phyloP scores from a whole-genome alignment of 2,329 filamentous ascomycete species.

The Orbilia quercus region DNA sequence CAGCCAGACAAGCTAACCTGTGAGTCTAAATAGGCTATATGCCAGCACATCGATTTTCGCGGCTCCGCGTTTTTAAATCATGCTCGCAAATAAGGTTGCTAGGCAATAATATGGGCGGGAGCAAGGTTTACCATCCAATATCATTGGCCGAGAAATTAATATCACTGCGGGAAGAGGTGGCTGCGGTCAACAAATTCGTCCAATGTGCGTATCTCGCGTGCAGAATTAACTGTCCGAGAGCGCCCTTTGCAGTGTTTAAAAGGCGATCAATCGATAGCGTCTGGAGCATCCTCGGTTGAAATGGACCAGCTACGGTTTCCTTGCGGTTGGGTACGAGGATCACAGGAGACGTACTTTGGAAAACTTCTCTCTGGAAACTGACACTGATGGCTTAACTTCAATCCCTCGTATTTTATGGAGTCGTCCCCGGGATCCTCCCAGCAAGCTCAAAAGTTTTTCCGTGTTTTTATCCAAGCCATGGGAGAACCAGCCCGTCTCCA shows the following conservation, averaged over 20 bases:
- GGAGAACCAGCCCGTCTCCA: constrained; percentile 39
- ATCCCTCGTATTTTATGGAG: constrained; percentile 51
- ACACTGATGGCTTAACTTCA: constrained; percentile 16
- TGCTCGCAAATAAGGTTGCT: constrained; percentile 35
- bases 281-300: constrained; percentile 41
- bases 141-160: constrained; percentile 45
- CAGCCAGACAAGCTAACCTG: constrained; percentile 46
- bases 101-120: constrained; percentile 49
- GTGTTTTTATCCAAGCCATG: constrained; percentile 50
- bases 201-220: constrained; percentile 50
- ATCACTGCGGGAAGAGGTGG: constrained; percentile 37
- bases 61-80: constrained; percentile 55
- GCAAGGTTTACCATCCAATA: constrained; percentile 42
- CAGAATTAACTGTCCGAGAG: constrained; percentile 14
- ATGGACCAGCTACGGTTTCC: constrained; percentile 47
- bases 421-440: constrained; percentile 21
- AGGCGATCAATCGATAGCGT: constrained; percentile 22
- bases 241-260: background rate
- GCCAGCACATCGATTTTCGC: constrained; percentile 45
- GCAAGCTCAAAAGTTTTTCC: constrained; percentile 54
- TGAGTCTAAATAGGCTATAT: constrained; percentile 55
- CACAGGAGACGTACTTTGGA: background rate
- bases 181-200: constrained; percentile 47
- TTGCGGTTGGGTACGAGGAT: constrained; percentile 29
- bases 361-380: background rate